Conservation (phyloP, 202 grass and related monocot genomes). For the Carex arenaria region DNA sequence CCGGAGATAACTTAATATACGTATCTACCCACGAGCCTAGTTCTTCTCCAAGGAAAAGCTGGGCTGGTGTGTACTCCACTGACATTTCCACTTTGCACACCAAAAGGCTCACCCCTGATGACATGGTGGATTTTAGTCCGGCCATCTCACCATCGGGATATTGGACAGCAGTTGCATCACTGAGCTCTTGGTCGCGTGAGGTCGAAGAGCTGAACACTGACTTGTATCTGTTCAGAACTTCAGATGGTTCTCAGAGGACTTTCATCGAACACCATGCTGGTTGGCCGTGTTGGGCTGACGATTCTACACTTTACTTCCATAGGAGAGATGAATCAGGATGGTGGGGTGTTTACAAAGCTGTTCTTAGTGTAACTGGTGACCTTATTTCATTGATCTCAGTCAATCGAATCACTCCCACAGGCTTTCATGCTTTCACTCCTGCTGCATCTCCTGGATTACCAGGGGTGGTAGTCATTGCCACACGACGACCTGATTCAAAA, state of each 20-base stretch:
- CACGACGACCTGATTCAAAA: conserved; percentile 42
- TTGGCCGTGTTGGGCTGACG: conserved; percentile 82
- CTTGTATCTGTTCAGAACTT: conserved; percentile 65
- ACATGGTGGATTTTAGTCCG: conserved; percentile 65
- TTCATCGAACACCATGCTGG: conserved; percentile 40
- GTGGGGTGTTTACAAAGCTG: conserved; percentile 66
- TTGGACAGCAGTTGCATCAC: conserved; percentile 72
- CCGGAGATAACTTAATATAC: conserved; percentile 52
- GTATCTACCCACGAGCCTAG: conserved; percentile 54
- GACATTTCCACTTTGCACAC: conserved; percentile 26
- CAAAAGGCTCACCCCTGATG: conserved; percentile 44
- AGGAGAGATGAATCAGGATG: conserved; percentile 58
- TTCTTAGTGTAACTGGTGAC: conserved; percentile 16
- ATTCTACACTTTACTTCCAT: conserved; percentile 74
- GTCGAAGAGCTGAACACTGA: conserved; percentile 64
- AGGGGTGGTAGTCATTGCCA: conserved; percentile 57
- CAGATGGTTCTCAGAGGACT: conserved; percentile 51
- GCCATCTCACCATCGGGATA: conserved; percentile 68
- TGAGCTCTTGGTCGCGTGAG: conserved; percentile 54
- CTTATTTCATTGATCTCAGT: conserved; percentile 21
- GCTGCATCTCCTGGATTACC: conserved; percentile 56
- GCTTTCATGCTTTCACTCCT: conserved; percentile 88
- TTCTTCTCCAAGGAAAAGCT: conserved; percentile 45
- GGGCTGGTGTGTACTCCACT: conserved; percentile 64
- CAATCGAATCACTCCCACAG: conserved; percentile 45